Conservation (phyloP, 2,329 filamentous ascomycete genomes). For the Fusarium oxysporum region DNA sequence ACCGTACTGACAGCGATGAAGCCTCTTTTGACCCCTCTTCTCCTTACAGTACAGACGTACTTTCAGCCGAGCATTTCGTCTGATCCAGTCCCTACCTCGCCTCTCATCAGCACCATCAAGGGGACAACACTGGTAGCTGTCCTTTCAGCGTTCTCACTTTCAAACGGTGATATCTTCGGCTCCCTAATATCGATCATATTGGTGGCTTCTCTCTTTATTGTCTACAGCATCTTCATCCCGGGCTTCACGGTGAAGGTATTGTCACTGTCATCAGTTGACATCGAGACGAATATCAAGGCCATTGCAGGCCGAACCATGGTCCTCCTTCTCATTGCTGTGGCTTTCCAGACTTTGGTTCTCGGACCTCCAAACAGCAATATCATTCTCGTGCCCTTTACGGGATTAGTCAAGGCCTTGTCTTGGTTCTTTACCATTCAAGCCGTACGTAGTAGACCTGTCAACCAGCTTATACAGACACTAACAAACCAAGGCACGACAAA, state of each 20-base stretch:
- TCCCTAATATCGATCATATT: slow-evolving; percentile 45
- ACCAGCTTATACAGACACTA: rapidly evolving
- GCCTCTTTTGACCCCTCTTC: slow-evolving; percentile 42
- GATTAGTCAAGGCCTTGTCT: slow-evolving; percentile 46
- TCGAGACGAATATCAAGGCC: slow-evolving; percentile 40
- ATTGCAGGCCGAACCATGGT: slow-evolving; percentile 40
- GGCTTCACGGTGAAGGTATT: not conserved
- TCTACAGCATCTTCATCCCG: slow-evolving; percentile 44
- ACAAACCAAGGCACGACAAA: slow-evolving; percentile 43
- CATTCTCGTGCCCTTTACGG: slow-evolving; percentile 37
- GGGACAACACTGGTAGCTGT: not conserved
- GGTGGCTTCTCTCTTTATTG: slow-evolving; percentile 43
- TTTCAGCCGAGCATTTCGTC: not conserved
- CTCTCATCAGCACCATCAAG: not conserved
- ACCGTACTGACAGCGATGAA: slow-evolving; percentile 2
- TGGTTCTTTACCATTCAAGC: slow-evolving; percentile 52
- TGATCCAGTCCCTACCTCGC: not conserved
- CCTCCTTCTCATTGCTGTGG: slow-evolving; percentile 32
- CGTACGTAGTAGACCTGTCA: slow-evolving; percentile 41
- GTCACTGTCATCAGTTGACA: slow-evolving; percentile 25
- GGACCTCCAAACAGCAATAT: slow-evolving; percentile 40
- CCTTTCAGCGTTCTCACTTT: slow-evolving; percentile 35
- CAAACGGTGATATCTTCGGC: slow-evolving; percentile 44
- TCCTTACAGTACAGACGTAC: slow-evolving; percentile 28
- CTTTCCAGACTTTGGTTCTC: slow-evolving; percentile 34